Percentiles rank a stretch among this genome's conserved stretches.
phyloP scores from a whole-genome alignment of 208 protist genomes.

The Phytomonas francai region DNA sequence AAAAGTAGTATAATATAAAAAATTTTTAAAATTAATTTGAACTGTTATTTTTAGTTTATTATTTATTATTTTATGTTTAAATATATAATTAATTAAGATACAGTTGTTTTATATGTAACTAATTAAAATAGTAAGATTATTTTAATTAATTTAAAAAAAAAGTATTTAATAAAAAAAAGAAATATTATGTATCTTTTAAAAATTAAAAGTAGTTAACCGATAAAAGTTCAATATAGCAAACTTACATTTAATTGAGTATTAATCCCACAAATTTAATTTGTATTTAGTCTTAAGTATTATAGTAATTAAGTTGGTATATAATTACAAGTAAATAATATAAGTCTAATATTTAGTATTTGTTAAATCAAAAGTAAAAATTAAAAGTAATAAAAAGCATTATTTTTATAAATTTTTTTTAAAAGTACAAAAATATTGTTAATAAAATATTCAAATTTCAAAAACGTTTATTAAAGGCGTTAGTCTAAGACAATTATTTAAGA shows the following conservation, averaged over 20 bases:
- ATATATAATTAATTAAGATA: slow-evolving; percentile 64
- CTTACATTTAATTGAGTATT: slow-evolving; percentile 29
- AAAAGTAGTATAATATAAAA: slow-evolving; percentile 17
- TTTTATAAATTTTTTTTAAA: slow-evolving; percentile 25
- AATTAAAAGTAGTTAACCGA: slow-evolving; percentile 29
- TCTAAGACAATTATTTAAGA: slow-evolving; percentile 76
- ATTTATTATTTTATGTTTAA: slow-evolving; percentile 60
- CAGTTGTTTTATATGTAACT: slow-evolving; percentile 68
- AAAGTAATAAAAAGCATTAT: slow-evolving; percentile 17
- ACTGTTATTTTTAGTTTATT: slow-evolving; percentile 39
- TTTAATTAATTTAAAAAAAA: slow-evolving; percentile 69
- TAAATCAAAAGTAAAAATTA: slow-evolving; percentile 56
- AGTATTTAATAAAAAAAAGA: slow-evolving; percentile 36
- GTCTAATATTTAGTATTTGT: slow-evolving; percentile 47
- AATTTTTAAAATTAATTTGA: slow-evolving; percentile 19
- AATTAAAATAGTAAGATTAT: slow-evolving; percentile 68
- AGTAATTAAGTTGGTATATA: slow-evolving; percentile 63
- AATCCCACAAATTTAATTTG: slow-evolving; percentile 20
- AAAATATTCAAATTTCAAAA: slow-evolving; percentile 53
- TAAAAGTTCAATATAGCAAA: slow-evolving; percentile 28
- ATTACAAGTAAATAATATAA: slow-evolving; percentile 41
- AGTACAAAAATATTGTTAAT: slow-evolving; percentile 70
- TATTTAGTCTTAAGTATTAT: slow-evolving; percentile 24
- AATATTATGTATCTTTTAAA: slow-evolving; percentile 30
- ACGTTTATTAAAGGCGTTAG: slow-evolving; percentile 80